Percentiles rank a stretch among this genome's conserved stretches.
Evolutionary conservation across 805 yeast species (phyloP).

Genomic region (Spathaspora boniae): DNA sequence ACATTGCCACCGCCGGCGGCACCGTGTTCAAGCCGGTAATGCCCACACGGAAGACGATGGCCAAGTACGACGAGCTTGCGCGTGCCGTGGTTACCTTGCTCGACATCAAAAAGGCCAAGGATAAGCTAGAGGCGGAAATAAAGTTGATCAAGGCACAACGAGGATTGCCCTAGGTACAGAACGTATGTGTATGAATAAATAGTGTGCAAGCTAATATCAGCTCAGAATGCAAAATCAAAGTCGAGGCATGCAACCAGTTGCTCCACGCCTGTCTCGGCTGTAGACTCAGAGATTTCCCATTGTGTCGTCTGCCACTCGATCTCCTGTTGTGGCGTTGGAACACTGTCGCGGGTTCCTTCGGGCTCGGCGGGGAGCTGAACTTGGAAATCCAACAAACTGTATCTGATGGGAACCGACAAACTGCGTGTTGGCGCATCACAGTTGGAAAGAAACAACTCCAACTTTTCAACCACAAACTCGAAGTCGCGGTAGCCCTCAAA

Average conservation of each 20-base stretch:
- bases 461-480: constrained; percentile 6
- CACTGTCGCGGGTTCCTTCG: too few species aligned
- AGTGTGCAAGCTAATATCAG: constrained; percentile 1
- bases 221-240: constrained; percentile 6
- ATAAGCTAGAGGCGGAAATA: constrained; percentile 79
- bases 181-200: constrained; percentile 1
- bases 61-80: constrained; percentile 71
- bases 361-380: too few species aligned
- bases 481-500: constrained; percentile 37
- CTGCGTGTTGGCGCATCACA: too few species aligned
- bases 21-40: constrained; percentile 68
- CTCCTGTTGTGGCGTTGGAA: too few species aligned
- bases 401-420: too few species aligned
- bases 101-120: constrained; percentile 83
- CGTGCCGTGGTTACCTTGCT: constrained; percentile 66
- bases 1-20: constrained; percentile 57
- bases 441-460: too few species aligned
- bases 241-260: too few species aligned
- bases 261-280: too few species aligned
- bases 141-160: constrained; percentile 40
- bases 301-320: too few species aligned
- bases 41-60: constrained; percentile 78
- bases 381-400: too few species aligned
- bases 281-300: too few species aligned
- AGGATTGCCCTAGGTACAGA: constrained; percentile 19